A percentile compares a stretch with the other conserved stretches of the same genome.
phyloP scores from a whole-genome alignment of 2,329 filamentous ascomycete genomes.

The Grosmannia serpens region DNA sequence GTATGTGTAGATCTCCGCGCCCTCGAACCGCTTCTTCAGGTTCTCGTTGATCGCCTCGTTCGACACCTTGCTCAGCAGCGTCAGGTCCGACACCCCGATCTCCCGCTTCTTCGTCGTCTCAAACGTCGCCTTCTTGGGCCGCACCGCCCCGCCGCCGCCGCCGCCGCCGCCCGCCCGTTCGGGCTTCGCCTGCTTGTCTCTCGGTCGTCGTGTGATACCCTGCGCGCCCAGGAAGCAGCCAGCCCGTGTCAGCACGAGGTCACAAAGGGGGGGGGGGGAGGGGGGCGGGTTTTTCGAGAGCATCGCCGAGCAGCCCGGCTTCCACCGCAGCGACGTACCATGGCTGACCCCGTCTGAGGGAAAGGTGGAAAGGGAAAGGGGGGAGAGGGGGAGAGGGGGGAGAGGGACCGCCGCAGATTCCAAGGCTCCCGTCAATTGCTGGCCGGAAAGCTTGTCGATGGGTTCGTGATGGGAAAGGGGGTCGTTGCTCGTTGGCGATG shows the following conservation, averaged over 20 bases:
- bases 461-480: not conserved
- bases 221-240: constrained; percentile 11
- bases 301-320: not conserved
- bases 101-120: constrained; percentile 98
- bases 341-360: not conserved
- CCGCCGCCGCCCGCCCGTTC: constrained; percentile 29
- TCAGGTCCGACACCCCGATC: constrained; percentile 95
- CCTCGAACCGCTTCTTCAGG: constrained; percentile 94
- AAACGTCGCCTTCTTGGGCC: constrained; percentile 91
- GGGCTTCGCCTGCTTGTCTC: constrained; percentile 32
- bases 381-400: not conserved
- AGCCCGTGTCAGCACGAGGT: not conserved
- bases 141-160: constrained; percentile 31
- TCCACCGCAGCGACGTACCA: not conserved
- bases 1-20: constrained; percentile 97
- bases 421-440: not conserved
- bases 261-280: constrained; percentile 17
- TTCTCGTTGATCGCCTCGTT: constrained; percentile 99
- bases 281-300: too few relatives aligned
- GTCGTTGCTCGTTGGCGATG: not conserved
- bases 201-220: constrained; percentile 38
- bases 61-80: constrained; percentile 93
- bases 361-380: not conserved
- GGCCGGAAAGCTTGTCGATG: not conserved
- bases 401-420: not conserved